Evolutionary conservation across 768 basidiomycete genomes (phyloP).

Genomic region (Lactifluus volemus): DNA sequence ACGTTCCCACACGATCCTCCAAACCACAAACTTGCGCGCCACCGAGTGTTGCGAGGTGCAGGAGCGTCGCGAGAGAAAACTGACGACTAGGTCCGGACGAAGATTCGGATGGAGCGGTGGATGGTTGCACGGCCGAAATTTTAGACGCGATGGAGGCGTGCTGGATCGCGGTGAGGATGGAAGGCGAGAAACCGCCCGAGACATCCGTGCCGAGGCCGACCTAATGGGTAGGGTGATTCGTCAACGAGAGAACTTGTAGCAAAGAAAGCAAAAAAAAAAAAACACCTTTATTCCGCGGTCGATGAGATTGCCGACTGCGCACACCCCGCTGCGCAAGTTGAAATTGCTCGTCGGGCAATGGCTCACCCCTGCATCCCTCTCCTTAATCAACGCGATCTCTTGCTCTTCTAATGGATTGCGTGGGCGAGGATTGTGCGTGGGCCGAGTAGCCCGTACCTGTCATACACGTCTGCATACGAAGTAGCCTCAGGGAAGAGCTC

Average conservation of each 20-base stretch:
- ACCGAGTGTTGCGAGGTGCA: slow-evolving; percentile 88
- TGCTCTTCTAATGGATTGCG: slow-evolving; percentile 67
- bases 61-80: slow-evolving; percentile 62
- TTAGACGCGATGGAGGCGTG: slow-evolving; percentile 78
- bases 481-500: slow-evolving; percentile 53
- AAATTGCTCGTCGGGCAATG: slow-evolving; percentile 96
- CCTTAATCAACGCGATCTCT: slow-evolving; percentile 66
- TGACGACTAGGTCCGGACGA: slow-evolving; percentile 36
- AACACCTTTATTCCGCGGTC: slow-evolving; percentile 75
- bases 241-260: too few species aligned
- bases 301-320: slow-evolving; percentile 68
- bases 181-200: slow-evolving; percentile 78
- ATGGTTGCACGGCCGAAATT: slow-evolving; percentile 45
- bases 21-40: slow-evolving; percentile 80
- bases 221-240: slow-evolving; percentile 31
- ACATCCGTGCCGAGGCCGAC: slow-evolving; percentile 94
- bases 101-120: slow-evolving; percentile 9
- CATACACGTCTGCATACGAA: slow-evolving; percentile 78
- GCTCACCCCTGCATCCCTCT: slow-evolving; percentile 63
- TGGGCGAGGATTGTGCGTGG: slow-evolving; percentile 83
- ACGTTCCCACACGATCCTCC: slow-evolving; percentile 61
- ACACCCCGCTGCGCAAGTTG: slow-evolving; percentile 79
- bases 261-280: background rate
- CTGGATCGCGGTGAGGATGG: slow-evolving; percentile 68
- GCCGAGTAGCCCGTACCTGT: slow-evolving; percentile 64